Evolutionary conservation across 768 basidiomycete genomes (phyloP).

Genomic region (Psilocybe cubensis): DNA sequence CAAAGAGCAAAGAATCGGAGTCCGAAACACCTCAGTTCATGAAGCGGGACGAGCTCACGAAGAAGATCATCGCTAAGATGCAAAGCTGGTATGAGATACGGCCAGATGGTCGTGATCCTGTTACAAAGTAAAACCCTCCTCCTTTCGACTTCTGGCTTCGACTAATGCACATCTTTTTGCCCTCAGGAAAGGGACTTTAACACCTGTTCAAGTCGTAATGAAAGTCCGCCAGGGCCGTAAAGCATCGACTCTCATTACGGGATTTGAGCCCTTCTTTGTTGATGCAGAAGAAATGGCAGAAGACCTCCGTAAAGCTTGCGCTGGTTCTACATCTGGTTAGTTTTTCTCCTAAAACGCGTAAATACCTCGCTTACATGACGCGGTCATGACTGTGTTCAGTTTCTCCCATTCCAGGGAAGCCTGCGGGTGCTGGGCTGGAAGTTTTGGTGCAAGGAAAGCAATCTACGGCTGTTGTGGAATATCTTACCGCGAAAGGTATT

Average conservation of each 20-base stretch:
- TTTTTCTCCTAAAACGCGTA: background rate
- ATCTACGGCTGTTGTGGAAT: constrained; percentile 62
- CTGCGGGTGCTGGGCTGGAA: constrained; percentile 55
- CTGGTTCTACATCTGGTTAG: constrained; percentile 75
- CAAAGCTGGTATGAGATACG: constrained; percentile 75
- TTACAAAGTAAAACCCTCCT: constrained; percentile 56
- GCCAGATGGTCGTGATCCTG: constrained; percentile 55
- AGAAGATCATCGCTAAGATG: constrained; percentile 64
- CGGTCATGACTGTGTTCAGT: constrained; percentile 40
- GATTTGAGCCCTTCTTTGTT: constrained; percentile 78
- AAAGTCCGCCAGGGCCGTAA: constrained; percentile 83
- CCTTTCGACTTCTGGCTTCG: background rate
- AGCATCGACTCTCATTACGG: constrained; percentile 74
- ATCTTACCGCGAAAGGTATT: constrained; percentile 70
- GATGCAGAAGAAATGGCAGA: constrained; percentile 77
- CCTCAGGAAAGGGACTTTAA: constrained; percentile 73
- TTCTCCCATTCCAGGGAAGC: constrained; percentile 60
- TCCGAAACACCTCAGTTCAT: constrained; percentile 48
- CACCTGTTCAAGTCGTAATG: constrained; percentile 67
- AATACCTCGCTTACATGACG: background rate
- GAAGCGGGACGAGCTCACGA: constrained; percentile 66
- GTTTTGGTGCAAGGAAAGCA: constrained; percentile 90
- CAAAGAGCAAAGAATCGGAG: constrained; percentile 30
- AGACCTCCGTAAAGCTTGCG: constrained; percentile 76
- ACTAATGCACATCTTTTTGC: background rate